Base-by-base conservation (phyloP, 192 early-diverging fungal species). In the Mortierella alpina region DNA sequence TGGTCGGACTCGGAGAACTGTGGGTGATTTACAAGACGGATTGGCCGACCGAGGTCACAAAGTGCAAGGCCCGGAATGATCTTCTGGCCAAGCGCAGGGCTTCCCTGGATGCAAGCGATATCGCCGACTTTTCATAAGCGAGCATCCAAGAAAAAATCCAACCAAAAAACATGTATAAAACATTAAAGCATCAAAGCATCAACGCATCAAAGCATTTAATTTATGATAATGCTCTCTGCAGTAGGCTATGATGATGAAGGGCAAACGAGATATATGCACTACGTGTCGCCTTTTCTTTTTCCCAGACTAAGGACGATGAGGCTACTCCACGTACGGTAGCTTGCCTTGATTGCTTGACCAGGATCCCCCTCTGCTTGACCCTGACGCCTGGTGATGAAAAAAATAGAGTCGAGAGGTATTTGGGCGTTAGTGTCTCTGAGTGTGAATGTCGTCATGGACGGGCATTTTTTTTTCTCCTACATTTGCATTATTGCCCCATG, bases 11-110 rank as follows among this genome's bases (percentile, higher is more conserved):
- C n/a, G 80, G 80, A 14, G 71, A 81, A 46, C 45, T 83, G 56
- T 59, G 62, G 50, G 64, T 76, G 31, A 82, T 87, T 17, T 70
- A 75, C 20, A 75, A 65, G 48, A 82, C 84, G 3, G 53, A 85
- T 69, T 85, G 84, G 84, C 12, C 52, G 0, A 56, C 61, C 13
- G 84, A 85, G 62, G 75, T 79, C 4, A 40, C 53, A 15, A 61
- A 79, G 65, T 84, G 84, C 56, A 65, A 77, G 39, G 46, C 23
- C 12, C 61, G 84, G 46, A 77, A 68, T 23, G 70, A 80, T 57
- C 40, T 56, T 11, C 31, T 79, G 56, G 69, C 69, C 12, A 68
- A 55, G 53, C 31, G 61, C 18, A 53, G 51, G 64, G 31, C 31
- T 31, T 31, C 31, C 31, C 3, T 31, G 31, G 31, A 31, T 31